phyloP scores from a whole-genome alignment of 2,329 filamentous ascomycete species.

The Fulvia fulva region DNA sequence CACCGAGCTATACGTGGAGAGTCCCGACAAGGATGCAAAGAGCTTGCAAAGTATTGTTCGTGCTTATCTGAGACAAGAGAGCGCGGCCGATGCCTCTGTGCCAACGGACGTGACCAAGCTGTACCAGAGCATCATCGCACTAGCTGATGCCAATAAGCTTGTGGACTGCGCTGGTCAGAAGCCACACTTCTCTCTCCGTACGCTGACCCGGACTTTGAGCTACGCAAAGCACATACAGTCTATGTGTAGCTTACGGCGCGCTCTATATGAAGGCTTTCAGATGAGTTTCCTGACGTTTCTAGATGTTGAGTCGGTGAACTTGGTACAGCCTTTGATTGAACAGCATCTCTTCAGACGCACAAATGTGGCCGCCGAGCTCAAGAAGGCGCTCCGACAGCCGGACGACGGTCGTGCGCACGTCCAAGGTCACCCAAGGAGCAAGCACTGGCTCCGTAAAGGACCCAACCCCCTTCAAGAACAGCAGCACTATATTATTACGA shows the following conservation, averaged over 20 bases:
- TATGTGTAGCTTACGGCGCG: slow-evolving; percentile 77
- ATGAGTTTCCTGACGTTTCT: slow-evolving; percentile 97
- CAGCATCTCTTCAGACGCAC: slow-evolving; percentile 71
- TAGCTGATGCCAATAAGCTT: slow-evolving; percentile 75
- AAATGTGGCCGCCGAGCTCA: slow-evolving; percentile 68
- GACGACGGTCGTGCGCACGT: slow-evolving; percentile 74
- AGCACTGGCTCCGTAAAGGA: slow-evolving; percentile 75
- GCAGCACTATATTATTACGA: slow-evolving; percentile 90
- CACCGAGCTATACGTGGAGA: slow-evolving; percentile 90
- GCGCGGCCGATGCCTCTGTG: slow-evolving; percentile 67
- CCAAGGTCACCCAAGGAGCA: slow-evolving; percentile 41
- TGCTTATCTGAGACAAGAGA: slow-evolving; percentile 71
- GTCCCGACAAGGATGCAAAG: slow-evolving; percentile 79
- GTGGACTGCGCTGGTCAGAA: slow-evolving; percentile 95
- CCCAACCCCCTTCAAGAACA: slow-evolving; percentile 63
- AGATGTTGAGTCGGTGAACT: slow-evolving; percentile 72
- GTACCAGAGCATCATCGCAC: slow-evolving; percentile 80
- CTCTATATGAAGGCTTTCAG: slow-evolving; percentile 89
- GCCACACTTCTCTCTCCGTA: slow-evolving; percentile 94
- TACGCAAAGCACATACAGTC: slow-evolving; percentile 84
- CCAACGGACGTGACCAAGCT: slow-evolving; percentile 78
- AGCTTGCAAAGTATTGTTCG: slow-evolving; percentile 85
- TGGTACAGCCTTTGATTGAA: slow-evolving; percentile 74
- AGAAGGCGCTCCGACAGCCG: slow-evolving; percentile 73
- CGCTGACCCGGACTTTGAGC: slow-evolving; percentile 80